These are phyloP conservation scores for Hypoxylon sp. DNA, from an alignment of 2,329 filamentous ascomycete species.

Conservation along the genomic window DNA sequence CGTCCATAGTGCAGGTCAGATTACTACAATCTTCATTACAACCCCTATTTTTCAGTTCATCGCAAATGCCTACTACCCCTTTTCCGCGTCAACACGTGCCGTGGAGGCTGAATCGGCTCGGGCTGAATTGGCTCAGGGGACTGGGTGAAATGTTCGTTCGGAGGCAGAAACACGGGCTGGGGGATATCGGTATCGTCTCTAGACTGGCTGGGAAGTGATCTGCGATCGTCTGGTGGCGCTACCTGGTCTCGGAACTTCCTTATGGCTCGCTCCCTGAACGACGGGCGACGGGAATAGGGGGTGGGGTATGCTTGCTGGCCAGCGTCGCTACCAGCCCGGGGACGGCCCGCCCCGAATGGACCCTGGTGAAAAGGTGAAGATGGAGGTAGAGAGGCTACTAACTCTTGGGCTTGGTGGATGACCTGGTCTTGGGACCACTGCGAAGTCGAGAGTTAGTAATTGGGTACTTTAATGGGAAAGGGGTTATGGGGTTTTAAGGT, in stretches of 20 bases:
- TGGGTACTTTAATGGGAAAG: too few relatives aligned
- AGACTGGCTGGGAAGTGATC: slow-evolving; percentile 42
- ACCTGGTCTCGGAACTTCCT: neutral
- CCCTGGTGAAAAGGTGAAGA: neutral
- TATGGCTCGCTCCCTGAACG: slow-evolving; percentile 11
- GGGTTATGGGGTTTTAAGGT: too few relatives aligned
- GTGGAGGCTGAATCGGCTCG: neutral
- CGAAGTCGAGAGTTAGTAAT: too few relatives aligned
- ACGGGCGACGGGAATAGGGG: neutral
- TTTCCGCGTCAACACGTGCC: slow-evolving; percentile 12
- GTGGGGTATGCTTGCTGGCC: neutral
- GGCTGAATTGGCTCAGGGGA: neutral
- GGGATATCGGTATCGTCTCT: neutral
- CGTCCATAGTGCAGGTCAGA: neutral
- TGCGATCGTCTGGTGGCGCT: slow-evolving; percentile 26
- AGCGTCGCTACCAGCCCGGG: neutral
- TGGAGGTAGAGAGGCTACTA: neutral
- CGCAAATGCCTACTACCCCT: slow-evolving; percentile 20
- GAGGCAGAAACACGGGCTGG: neutral
- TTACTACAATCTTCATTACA: neutral
- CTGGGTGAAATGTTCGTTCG: neutral
- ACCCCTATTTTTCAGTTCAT: slow-evolving; percentile 7
- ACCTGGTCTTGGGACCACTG: slow-evolving; percentile 33
- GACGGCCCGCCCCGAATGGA: neutral
- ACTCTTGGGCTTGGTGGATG: slow-evolving; percentile 1